Evolutionary conservation across 2,329 filamentous ascomycete genomes (phyloP).

Genomic region (Aureobasidium leucospermi): DNA sequence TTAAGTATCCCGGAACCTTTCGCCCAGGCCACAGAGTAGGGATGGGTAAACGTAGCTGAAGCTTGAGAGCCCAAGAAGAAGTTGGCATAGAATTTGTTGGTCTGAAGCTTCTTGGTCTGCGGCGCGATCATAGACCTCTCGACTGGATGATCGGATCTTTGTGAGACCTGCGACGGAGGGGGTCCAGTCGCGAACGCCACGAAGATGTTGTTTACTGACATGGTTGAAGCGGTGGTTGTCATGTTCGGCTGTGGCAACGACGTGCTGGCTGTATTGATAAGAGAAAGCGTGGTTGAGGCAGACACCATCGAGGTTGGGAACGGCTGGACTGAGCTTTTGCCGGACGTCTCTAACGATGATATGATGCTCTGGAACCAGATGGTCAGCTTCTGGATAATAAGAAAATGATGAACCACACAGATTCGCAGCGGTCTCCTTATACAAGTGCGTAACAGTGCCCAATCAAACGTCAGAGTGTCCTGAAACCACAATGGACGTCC

Average conservation of each 20-base stretch:
- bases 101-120: slow-evolving; percentile 47
- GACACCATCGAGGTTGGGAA: slow-evolving; percentile 23
- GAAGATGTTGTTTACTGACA: slow-evolving; percentile 31
- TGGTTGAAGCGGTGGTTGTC: slow-evolving; percentile 19
- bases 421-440: too few relatives aligned
- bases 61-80: slow-evolving; percentile 69
- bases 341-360: slow-evolving; percentile 22
- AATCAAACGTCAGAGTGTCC: too few relatives aligned
- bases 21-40: slow-evolving; percentile 39
- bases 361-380: background rate
- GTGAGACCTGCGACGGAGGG: slow-evolving; percentile 35
- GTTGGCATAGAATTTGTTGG: slow-evolving; percentile 67
- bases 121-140: slow-evolving; percentile 30
- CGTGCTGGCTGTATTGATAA: slow-evolving; percentile 24
- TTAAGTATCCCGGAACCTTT: slow-evolving; percentile 46
- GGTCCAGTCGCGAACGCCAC: slow-evolving; percentile 33
- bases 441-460: too few relatives aligned
- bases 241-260: slow-evolving; percentile 20
- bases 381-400: background rate
- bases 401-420: background rate
- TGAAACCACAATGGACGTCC: too few relatives aligned
- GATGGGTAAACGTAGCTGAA: slow-evolving; percentile 65
- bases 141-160: slow-evolving; percentile 34
- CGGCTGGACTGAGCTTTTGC: slow-evolving; percentile 22
- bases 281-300: slow-evolving; percentile 22